Evolutionary conservation across 208 protist genomes (phyloP).

Genomic region (Trypanosoma melophagium): DNA sequence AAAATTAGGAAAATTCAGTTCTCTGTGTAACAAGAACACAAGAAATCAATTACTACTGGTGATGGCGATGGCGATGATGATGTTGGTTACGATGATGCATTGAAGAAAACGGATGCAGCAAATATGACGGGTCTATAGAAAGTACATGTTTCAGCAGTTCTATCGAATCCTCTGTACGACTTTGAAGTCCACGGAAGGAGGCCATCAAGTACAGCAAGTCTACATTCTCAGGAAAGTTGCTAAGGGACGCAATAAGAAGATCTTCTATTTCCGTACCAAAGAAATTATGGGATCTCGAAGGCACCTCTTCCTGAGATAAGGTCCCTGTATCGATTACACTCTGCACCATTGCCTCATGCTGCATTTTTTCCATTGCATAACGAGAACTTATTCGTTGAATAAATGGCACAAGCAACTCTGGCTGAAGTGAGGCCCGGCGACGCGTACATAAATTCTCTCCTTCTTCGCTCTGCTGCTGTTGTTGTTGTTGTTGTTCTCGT

Average conservation of each 20-base stretch:
- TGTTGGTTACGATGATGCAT: neutral
- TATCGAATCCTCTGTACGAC: conserved; percentile 17
- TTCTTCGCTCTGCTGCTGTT: neutral
- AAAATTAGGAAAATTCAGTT: no score
- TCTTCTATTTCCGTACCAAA: conserved; percentile 8
- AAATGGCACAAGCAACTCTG: conserved; percentile 9
- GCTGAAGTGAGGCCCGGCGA: neutral
- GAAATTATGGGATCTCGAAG: neutral
- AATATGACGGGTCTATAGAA: conserved; percentile 13
- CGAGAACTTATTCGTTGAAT: conserved; percentile 6
- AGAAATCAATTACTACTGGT: no score
- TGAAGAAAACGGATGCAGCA: neutral
- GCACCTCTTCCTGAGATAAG: neutral
- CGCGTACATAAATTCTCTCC: neutral
- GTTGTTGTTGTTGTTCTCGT: neutral
- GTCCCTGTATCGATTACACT: neutral
- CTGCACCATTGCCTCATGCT: neutral
- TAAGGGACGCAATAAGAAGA: conserved; percentile 5
- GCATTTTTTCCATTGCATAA: conserved; percentile 1
- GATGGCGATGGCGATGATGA: no score
- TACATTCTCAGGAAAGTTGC: conserved; percentile 6
- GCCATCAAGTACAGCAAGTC: conserved; percentile 17
- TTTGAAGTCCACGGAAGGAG: conserved; percentile 11
- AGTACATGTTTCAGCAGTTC: conserved; percentile 15
- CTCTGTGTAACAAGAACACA: no score